These are phyloP conservation scores for Syzygium jambos DNA, from an alignment of 345 rosid species.

Conservation along the genomic window DNA sequence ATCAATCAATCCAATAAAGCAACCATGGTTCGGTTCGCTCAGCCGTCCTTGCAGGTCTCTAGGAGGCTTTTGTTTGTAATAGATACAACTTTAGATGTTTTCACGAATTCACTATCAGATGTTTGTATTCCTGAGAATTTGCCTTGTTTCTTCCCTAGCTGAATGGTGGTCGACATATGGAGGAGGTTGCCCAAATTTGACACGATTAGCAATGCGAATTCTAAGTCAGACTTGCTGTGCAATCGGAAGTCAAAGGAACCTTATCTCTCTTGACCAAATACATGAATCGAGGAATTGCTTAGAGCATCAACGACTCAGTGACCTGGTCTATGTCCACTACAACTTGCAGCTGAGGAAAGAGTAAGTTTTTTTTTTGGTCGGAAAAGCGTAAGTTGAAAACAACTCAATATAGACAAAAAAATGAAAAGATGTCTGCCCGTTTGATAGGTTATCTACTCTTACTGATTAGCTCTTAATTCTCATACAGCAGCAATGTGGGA, in stretches of 20 bases:
- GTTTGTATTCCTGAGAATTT: not conserved
- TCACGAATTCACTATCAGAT: not conserved
- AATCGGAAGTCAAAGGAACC: conserved; percentile 24
- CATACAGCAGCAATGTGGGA: conserved; percentile 22
- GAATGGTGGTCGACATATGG: conserved; percentile 99
- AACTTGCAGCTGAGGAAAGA: conserved; percentile 48
- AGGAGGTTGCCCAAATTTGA: conserved; percentile 83
- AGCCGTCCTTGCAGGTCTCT: not conserved
- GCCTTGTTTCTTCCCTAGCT: conserved; percentile 28
- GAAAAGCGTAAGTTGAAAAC: conserved; percentile 10
- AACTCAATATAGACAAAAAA: not conserved
- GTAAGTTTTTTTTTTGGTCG: no score
- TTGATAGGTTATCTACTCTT: not conserved
- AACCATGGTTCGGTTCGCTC: not conserved
- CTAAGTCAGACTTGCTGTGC: conserved; percentile 79
- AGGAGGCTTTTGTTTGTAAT: not conserved
- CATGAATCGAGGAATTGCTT: conserved; percentile 56
- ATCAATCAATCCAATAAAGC: not conserved
- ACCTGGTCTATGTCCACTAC: conserved; percentile 70
- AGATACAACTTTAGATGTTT: not conserved
- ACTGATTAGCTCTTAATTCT: conserved; percentile 11
- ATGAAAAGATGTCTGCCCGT: not conserved
- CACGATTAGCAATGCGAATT: conserved; percentile 72
- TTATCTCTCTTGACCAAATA: conserved; percentile 31
- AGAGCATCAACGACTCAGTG: conserved; percentile 62